phyloP scores from a whole-genome alignment of 352 stramenopile genomes.

The Globisporangium sylvaticum region DNA sequence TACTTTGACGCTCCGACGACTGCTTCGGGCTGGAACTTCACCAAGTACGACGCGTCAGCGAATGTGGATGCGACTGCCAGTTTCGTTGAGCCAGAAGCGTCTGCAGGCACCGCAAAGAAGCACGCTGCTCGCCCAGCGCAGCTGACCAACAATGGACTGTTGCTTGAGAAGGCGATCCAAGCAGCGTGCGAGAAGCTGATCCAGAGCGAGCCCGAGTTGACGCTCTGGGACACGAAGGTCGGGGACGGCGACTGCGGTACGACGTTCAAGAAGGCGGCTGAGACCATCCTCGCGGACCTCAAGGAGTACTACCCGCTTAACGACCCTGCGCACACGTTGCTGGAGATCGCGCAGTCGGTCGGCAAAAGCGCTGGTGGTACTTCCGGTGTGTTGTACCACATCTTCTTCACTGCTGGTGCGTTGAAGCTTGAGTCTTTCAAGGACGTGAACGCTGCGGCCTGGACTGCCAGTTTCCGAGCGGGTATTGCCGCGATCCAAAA shows the following conservation, averaged over 20 bases:
- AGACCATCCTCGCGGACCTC: constrained; percentile 75
- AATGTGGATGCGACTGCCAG: constrained; percentile 20
- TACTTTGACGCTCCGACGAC: constrained; percentile 62
- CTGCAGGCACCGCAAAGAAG: constrained; percentile 19
- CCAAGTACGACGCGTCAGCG: constrained; percentile 35
- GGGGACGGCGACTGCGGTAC: constrained; percentile 97
- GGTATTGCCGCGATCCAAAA: constrained; percentile 82
- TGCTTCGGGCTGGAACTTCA: constrained; percentile 64
- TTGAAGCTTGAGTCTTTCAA: constrained; percentile 45
- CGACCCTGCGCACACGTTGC: constrained; percentile 47
- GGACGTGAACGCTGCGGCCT: constrained; percentile 30
- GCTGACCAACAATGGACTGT: constrained; percentile 31
- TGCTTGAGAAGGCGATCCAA: constrained; percentile 59
- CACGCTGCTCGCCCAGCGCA: constrained; percentile 35
- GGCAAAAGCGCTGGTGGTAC: constrained; percentile 90
- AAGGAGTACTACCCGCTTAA: constrained; percentile 57
- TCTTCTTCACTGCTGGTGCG: constrained; percentile 86
- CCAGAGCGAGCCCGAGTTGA: constrained; percentile 89
- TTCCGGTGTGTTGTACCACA: constrained; percentile 91
- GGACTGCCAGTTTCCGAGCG: constrained; percentile 50
- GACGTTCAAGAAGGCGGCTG: constrained; percentile 93
- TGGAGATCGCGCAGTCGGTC: constrained; percentile 59
- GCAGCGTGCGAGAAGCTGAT: constrained; percentile 78
- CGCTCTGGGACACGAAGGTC: constrained; percentile 93
- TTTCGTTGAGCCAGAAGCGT: constrained; percentile 30